Evolutionary conservation across 164 flowering plant genomes (phyloP).

Genomic region (Macadamia tetraphylla): DNA sequence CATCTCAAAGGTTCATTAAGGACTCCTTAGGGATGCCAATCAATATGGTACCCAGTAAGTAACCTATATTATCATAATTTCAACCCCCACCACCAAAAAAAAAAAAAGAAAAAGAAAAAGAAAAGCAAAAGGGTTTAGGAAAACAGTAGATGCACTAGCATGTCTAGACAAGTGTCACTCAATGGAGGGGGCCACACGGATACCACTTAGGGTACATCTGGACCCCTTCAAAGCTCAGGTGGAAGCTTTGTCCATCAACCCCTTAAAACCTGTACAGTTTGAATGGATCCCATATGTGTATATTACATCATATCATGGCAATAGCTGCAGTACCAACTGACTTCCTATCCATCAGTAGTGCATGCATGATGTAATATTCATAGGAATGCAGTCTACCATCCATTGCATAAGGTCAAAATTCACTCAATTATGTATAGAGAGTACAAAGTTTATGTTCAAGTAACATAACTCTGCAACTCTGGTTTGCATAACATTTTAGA

Average conservation of each 20-base stretch:
- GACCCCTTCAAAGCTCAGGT: slow-evolving; percentile 14
- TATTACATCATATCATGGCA: neutral
- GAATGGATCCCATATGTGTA: neutral
- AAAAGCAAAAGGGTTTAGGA: no score
- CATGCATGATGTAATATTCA: slow-evolving; percentile 7
- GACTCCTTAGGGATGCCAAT: slow-evolving; percentile 79
- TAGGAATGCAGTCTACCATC: neutral
- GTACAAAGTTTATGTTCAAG: no score
- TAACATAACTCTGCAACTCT: no score
- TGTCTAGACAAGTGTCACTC: slow-evolving; percentile 17
- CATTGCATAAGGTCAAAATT: neutral
- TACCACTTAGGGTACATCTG: slow-evolving; percentile 37
- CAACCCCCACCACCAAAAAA: no score
- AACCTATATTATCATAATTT: neutral
- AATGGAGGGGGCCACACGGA: slow-evolving; percentile 27
- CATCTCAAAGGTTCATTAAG: slow-evolving; percentile 72
- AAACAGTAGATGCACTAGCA: slow-evolving; percentile 18
- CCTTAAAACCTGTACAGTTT: neutral
- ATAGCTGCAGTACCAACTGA: neutral
- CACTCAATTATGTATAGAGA: no score
- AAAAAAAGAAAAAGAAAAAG: neutral
- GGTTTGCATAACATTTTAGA: no score
- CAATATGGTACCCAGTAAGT: slow-evolving; percentile 92
- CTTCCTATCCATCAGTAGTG: slow-evolving; percentile 4
- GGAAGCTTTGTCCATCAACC: neutral